Evolutionary conservation across 140 eudicot genomes (phyloP).

Genomic region (Cichorium intybus): DNA sequence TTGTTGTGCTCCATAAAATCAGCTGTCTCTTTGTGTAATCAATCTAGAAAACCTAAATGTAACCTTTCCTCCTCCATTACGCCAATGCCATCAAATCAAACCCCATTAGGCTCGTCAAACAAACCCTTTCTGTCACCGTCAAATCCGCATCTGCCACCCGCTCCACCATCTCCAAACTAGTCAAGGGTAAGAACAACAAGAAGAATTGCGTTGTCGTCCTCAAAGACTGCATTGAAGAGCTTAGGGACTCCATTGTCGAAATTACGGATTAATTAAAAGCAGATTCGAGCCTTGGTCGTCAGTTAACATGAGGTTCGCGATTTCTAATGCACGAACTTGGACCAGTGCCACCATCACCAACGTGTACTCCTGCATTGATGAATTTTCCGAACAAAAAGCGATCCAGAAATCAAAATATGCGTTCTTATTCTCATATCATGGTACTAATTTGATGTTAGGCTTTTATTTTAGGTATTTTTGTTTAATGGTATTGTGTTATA

Average conservation of each 20-base stretch:
- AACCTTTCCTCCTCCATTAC: constrained; percentile 48
- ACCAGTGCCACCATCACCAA: constrained; percentile 66
- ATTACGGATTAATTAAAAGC: constrained; percentile 40
- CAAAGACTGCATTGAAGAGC: constrained; percentile 45
- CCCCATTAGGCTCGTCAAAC: constrained; percentile 31
- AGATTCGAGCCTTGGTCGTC: constrained; percentile 25
- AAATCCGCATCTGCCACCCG: constrained; percentile 32
- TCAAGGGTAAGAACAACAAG: constrained; percentile 26
- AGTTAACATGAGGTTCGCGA: constrained; percentile 24
- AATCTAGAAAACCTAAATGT: too few species aligned
- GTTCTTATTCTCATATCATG: too few species aligned
- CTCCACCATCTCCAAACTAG: constrained; percentile 25
- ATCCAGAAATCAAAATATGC: too few species aligned
- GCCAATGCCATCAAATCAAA: constrained; percentile 42
- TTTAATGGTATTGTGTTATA: too few species aligned
- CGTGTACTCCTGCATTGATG: constrained; percentile 57
- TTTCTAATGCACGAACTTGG: constrained; percentile 56
- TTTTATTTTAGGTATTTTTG: too few species aligned
- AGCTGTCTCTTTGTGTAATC: too few species aligned
- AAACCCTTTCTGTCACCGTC: constrained; percentile 44
- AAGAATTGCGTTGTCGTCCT: constrained; percentile 31
- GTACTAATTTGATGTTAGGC: too few species aligned
- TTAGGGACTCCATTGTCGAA: constrained; percentile 47
- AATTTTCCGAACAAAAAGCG: constrained; percentile 23
- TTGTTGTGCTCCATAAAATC: too few species aligned